Evolutionary conservation across 768 basidiomycete genomes (phyloP).

Genomic region (Sporobolomyces roseus): DNA sequence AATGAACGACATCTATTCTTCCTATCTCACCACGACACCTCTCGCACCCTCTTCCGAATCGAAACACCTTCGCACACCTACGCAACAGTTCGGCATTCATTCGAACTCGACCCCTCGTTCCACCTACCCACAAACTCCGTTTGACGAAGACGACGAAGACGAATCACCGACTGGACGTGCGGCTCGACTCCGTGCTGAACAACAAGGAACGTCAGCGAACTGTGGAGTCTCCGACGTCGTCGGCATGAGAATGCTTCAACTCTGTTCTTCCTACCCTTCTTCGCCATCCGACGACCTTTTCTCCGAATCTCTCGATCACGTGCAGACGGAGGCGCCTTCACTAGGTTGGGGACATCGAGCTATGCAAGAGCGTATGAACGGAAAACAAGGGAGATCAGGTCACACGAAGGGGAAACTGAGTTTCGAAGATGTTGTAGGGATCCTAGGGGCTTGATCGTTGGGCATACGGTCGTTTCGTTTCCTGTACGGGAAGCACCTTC

Average conservation of each 20-base stretch:
- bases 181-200: background rate
- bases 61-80: constrained; percentile 22
- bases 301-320: constrained; percentile 5
- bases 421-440: constrained; percentile 34
- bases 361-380: constrained; percentile 16
- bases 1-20: constrained; percentile 23
- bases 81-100: constrained; percentile 4
- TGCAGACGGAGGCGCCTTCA: background rate
- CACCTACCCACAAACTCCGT: constrained; percentile 9
- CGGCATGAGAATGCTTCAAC: constrained; percentile 30
- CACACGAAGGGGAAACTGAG: constrained; percentile 32
- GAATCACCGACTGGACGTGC: constrained; percentile 24
- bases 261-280: constrained; percentile 20
- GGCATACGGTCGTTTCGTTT: no score
- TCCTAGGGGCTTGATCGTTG: constrained; percentile 11
- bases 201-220: background rate
- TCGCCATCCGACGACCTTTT: constrained; percentile 7
- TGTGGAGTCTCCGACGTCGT: constrained; percentile 16
- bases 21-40: constrained; percentile 30
- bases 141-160: constrained; percentile 11
- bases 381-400: background rate
- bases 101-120: constrained; percentile 21
- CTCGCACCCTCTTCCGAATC: background rate
- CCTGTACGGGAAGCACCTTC: no score
- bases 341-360: constrained; percentile 19